Base-by-base conservation (phyloP, 1,139 yeast species). In the Tardiomyces digboiensis region DNA sequence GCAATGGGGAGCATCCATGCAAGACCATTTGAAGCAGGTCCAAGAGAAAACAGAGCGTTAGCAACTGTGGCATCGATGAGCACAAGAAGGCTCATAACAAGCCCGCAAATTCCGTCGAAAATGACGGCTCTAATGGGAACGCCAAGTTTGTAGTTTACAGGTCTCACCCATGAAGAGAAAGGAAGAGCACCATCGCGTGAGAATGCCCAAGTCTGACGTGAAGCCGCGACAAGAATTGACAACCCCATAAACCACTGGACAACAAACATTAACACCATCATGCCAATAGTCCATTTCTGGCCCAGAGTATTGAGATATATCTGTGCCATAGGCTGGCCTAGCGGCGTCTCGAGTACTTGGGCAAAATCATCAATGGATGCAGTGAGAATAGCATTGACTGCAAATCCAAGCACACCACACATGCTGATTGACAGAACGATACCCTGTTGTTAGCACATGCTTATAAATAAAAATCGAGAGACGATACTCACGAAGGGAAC, bases 181-280 rank as follows among this genome's bases (percentile, higher is more conserved):
- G 96, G 96, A 41, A 87, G 66, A 0, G 93, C 95, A 40, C 84
- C 88, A 60, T 87, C 97, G 63, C 97, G 77, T 43, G 95, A 86
- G 64, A 87, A 80, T 13, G 94, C 87, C 67, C 80, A 87, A 1
- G 89, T 83, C 29, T 86, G 80, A 67, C 96, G 77, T 6, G 95
- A 84, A 0, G 93, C 89, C 0, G 95, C 85, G 0, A 94, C 84
- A 29, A 85, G 70, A 1, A 75, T 68, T 1, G 80, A 74, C 14
- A 76, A 68, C 4, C 86, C 87, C 86, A 82, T 82, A 44, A 81
- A 75, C 57, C 63, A 62, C 45, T 60, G 64, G 20, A 62, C 54
- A 29, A 61, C 48, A 33, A 55, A 50, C 46, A 61, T 49, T 44
- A 61, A 44, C 8, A 55, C 41, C 52, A 61, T 61, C 47, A 63